Conservation (phyloP, 164 flowering plant genomes). For the Tinospora cordifolia region DNA sequence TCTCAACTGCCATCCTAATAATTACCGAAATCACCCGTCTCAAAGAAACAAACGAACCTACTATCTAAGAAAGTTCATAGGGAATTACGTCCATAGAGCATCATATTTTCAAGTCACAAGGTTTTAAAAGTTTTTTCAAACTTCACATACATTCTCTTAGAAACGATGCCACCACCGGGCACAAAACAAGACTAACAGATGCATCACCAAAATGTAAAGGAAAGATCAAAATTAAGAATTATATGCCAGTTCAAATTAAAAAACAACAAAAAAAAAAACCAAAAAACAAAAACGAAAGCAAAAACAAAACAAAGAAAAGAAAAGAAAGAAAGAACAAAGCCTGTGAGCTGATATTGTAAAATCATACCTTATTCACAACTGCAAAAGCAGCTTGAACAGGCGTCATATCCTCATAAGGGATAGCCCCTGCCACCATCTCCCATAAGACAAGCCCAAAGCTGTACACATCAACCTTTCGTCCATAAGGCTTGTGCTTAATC, state of each 20-base stretch:
- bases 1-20: too few relatives aligned
- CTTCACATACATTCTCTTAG: too few relatives aligned
- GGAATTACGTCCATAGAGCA: too few relatives aligned
- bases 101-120: too few relatives aligned
- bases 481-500: constrained; percentile 67
- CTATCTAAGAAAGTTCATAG: too few relatives aligned
- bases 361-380: constrained; percentile 69
- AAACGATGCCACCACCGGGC: too few relatives aligned
- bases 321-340: not conserved
- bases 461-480: constrained; percentile 77
- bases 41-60: too few relatives aligned
- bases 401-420: constrained; percentile 78
- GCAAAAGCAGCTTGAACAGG: constrained; percentile 92
- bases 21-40: too few relatives aligned
- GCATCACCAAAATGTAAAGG: not conserved
- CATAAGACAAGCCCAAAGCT: constrained; percentile 82
- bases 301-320: too few relatives aligned
- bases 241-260: not conserved
- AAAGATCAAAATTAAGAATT: not conserved
- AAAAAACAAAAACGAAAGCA: too few relatives aligned
- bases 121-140: too few relatives aligned
- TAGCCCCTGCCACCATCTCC: constrained; percentile 80
- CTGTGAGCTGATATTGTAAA: not conserved
- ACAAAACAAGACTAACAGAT: not conserved
- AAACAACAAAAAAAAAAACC: too few relatives aligned